These are phyloP conservation scores for Exophiala aquamarina DNA, from an alignment of 2,329 filamentous ascomycete species.

Conservation along the genomic window DNA sequence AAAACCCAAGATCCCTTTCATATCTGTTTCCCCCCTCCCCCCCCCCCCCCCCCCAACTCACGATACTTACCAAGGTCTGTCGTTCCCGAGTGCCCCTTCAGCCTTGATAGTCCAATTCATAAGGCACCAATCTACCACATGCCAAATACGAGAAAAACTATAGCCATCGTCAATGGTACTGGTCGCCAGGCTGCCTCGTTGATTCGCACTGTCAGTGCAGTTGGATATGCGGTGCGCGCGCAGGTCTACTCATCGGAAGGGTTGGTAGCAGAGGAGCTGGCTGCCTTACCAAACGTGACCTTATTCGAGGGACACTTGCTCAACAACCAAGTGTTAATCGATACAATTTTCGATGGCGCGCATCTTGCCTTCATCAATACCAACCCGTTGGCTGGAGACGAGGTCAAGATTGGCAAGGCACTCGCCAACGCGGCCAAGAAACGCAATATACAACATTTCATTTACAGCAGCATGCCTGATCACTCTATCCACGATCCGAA, in stretches of 20 bases:
- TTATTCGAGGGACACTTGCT: slow-evolving; percentile 65
- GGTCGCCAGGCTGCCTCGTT: slow-evolving; percentile 94
- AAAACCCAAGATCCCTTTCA: neutral
- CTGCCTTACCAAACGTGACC: slow-evolving; percentile 77
- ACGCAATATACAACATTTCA: slow-evolving; percentile 77
- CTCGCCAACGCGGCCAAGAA: slow-evolving; percentile 86
- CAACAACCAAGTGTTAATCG: slow-evolving; percentile 71
- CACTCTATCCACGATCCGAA: slow-evolving; percentile 73
- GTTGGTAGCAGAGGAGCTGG: slow-evolving; percentile 83
- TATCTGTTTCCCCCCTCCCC: neutral
- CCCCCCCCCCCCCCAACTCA: neutral
- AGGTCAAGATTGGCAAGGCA: slow-evolving; percentile 82
- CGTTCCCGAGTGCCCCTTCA: neutral
- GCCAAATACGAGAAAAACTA: slow-evolving; percentile 60
- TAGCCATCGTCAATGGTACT: slow-evolving; percentile 93
- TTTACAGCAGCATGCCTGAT: slow-evolving; percentile 97
- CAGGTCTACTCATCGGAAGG: slow-evolving; percentile 86
- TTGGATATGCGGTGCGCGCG: slow-evolving; percentile 89
- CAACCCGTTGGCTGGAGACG: slow-evolving; percentile 86
- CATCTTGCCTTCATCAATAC: slow-evolving; percentile 97
- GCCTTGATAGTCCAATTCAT: neutral
- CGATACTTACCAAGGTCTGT: slow-evolving; percentile 2
- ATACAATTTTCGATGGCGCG: slow-evolving; percentile 76
- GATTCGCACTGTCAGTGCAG: slow-evolving; percentile 87
- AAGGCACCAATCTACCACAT: slow-evolving; percentile 18